Base-by-base conservation (phyloP, 2,329 filamentous ascomycete genomes). In the Alternaria triticina region DNA sequence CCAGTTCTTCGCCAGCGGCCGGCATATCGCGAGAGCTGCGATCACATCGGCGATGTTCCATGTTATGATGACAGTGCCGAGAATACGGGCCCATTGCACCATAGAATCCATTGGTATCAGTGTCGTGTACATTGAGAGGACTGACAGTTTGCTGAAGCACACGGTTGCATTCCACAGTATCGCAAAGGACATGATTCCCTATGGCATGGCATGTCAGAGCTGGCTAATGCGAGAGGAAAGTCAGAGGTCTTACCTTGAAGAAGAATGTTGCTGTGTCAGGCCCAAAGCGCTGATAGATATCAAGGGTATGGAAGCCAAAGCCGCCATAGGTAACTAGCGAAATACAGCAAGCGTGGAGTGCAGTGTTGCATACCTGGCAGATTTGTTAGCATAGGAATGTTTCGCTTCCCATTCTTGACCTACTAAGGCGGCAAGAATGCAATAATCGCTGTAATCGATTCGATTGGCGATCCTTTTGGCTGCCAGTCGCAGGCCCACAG, bases 131-230 rank as follows among this genome's bases (percentile, higher is more conserved):
- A 72, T 73, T 2, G 66, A 55, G 3, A 73, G 59, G 12, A 73
- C 58, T 1, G 69, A 74, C 1, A 71, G 17, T 61, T 70, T 71
- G 46, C 65, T 66, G 43, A 69, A 73, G 44, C 63, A 67, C 25
- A 72, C 62, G 3, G 66, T 69, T 3, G 59, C 66, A 17, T 72
- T 71, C 70, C 70, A 74, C 5, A 72, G 54, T 11, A 72, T 52
- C 0, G 68, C 49, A 46, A 72, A 72, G 1, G 65, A 40, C 65
- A 72, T 69, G 55, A 71, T 67, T 0, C 64, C 64, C 68, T 71
- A 20, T 0, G 20, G 1, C 5, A 30, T 22, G 6, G 3, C 2
- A 7, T 11, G 8, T 36, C 10, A 54, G 51, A 23, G n/a, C n/a
- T 27, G 4, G 20, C 8, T n/a, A 45, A n/a, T 7, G 27, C 5